Base-by-base conservation (phyloP, 371 early-diverging fungal species). In the Mucor saturninus region DNA sequence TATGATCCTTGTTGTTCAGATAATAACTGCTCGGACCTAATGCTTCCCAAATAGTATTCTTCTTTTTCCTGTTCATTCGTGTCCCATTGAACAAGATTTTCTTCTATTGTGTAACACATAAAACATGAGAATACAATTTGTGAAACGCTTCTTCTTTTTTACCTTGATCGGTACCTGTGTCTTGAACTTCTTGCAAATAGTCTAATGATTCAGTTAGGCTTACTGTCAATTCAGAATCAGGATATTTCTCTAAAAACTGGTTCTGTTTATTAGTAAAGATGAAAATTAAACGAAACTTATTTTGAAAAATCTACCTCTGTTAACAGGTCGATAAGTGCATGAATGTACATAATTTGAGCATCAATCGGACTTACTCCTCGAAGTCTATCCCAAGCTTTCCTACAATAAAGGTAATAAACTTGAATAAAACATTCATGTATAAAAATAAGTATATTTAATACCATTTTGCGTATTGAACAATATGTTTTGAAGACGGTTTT, bases 351-450 rank as follows among this genome's bases (percentile, higher is more conserved):
- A 9, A 54, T 53, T 54, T 74, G 74, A 4, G 74, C 72, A 50
- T 74, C 72, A 10, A 70, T 67, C 14, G 77, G 70, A 32, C 71
- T 70, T n/a, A 66, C 21, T 42, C 71, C 68, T 67, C 69, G 62
- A 29, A 71, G 56, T 26, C 62, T 71, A 37, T 73, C 69, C 76
- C 76, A 76, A 43, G 76, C 53, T 70, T 73, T 70, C 76, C 76
- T 76, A 61, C 7, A 39, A 39, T 21, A 21, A 21, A 21, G 1
- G 0, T 21, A 21, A 21, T 21, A 21, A 21, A 0, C 21, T 21
- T 21, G 21, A 21, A 21, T 21, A 21, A 21, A 21, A 21, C 21
- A 21, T 21, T 21, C 21, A 21, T 21, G 21, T 21, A 21, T 21
- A 21, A 21, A 21, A 21, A 0, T 1, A 21, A 21, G 21, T 21